Conservation (phyloP, 257 asterid genomes). For the Solanum bukasovii region DNA sequence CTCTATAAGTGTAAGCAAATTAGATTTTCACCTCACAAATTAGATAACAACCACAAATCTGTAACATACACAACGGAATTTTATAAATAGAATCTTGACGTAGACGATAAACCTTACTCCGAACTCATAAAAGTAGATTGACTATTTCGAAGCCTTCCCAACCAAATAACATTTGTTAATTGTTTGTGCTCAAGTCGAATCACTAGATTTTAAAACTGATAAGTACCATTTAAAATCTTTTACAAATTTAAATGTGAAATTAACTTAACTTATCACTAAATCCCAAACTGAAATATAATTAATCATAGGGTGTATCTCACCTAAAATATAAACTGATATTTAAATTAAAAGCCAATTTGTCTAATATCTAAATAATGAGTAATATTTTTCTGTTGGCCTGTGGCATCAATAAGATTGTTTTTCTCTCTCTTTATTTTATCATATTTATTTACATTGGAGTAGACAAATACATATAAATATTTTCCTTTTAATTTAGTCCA, state of each 20-base stretch:
- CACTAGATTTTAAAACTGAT: not conserved
- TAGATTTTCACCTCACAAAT: not conserved
- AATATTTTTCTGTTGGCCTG: not conserved
- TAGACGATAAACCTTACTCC: no score
- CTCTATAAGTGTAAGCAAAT: not conserved
- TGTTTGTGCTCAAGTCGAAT: not conserved
- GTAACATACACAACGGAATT: no score
- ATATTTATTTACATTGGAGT: no score
- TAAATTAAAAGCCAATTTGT: not conserved
- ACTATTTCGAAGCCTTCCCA: not conserved
- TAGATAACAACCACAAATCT: not conserved
- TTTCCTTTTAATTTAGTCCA: no score
- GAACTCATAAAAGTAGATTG: rapidly evolving
- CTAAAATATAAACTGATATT: not conserved
- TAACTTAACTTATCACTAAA: not conserved
- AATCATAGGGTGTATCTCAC: not conserved
- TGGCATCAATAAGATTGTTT: not conserved
- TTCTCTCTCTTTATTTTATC: no score
- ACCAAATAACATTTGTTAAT: not conserved
- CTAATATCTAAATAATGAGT: not conserved
- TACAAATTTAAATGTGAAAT: not conserved
- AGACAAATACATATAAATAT: no score
- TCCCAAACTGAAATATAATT: not conserved
- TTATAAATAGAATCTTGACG: not conserved
- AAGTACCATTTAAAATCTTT: not conserved